Percentiles rank a stretch among this genome's conserved stretches.
Evolutionary conservation across 139 green algal species (phyloP).

Genomic region (Coelastrella sp.): DNA sequence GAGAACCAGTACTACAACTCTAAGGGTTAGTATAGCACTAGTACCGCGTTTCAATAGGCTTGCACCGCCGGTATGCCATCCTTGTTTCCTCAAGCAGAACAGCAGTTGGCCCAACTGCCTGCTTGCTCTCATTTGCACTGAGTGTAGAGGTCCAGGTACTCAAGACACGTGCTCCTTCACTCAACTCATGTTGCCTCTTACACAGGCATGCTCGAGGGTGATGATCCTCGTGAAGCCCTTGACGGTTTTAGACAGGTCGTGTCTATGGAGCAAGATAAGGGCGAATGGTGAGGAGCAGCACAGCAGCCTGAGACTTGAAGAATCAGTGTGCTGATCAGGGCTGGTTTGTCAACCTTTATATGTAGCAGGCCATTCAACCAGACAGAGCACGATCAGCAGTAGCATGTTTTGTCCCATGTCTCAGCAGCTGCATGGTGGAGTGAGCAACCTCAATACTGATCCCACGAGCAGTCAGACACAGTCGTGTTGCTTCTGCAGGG

Average conservation of each 20-base stretch:
- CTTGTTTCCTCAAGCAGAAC: too few relatives aligned
- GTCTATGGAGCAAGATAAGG: conserved; percentile 95
- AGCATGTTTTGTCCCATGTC: too few relatives aligned
- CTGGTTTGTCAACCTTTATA: too few relatives aligned
- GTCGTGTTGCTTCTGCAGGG: conserved; percentile 71
- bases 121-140: neutral
- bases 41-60: too few relatives aligned
- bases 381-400: too few relatives aligned
- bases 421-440: neutral
- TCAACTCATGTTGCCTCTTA: too few relatives aligned
- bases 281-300: conserved; percentile 90
- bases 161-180: neutral
- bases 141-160: neutral
- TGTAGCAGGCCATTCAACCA: too few relatives aligned
- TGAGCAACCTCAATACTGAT: neutral
- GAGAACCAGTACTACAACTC: conserved; percentile 99
- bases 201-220: conserved; percentile 86
- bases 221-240: conserved; percentile 82
- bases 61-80: neutral
- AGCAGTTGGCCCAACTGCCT: neutral
- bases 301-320: too few relatives aligned
- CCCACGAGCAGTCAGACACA: neutral
- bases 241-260: conserved; percentile 94
- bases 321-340: too few relatives aligned
- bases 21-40: conserved; percentile 81